Conservation (phyloP, 2,329 filamentous ascomycete species). For the Waltergamsia citrina region DNA sequence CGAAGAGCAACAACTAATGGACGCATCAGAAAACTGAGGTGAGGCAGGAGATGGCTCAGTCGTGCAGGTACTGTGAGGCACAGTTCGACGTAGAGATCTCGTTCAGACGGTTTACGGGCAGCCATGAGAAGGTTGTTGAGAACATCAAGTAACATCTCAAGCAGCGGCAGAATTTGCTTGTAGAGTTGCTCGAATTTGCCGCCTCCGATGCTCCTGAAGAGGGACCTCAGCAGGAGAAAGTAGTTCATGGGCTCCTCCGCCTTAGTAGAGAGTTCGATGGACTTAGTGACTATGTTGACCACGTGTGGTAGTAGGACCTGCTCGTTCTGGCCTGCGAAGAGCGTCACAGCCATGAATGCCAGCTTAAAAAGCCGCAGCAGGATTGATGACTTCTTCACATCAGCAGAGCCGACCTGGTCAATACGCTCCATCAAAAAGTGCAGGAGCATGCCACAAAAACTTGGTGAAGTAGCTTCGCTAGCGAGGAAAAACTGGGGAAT, state of each 20-base stretch:
- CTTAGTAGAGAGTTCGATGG: conserved; percentile 89
- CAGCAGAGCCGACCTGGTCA: conserved; percentile 84
- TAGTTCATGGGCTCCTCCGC: conserved; percentile 99
- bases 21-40: conserved; percentile 94
- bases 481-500: conserved; percentile 97
- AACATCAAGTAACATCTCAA: conserved; percentile 96
- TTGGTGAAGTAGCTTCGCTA: conserved; percentile 95
- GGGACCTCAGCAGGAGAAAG: conserved; percentile 80
- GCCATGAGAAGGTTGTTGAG: conserved; percentile 90
- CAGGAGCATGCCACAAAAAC: conserved; percentile 95
- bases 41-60: conserved; percentile 87
- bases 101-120: conserved; percentile 79
- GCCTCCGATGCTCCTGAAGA: conserved; percentile 94
- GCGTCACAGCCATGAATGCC: conserved; percentile 97
- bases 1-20: conserved; percentile 92
- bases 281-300: conserved; percentile 93
- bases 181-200: conserved; percentile 97
- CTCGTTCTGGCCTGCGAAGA: conserved; percentile 93
- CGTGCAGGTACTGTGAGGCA: conserved; percentile 92
- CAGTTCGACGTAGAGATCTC: conserved; percentile 93
- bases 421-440: conserved; percentile 97
- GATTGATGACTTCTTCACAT: conserved; percentile 88
- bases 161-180: conserved; percentile 89
- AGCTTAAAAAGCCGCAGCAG: conserved; percentile 91
- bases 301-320: conserved; percentile 92